phyloP scores from a whole-genome alignment of 345 rosid species.

The Cochlearia excelsa region DNA sequence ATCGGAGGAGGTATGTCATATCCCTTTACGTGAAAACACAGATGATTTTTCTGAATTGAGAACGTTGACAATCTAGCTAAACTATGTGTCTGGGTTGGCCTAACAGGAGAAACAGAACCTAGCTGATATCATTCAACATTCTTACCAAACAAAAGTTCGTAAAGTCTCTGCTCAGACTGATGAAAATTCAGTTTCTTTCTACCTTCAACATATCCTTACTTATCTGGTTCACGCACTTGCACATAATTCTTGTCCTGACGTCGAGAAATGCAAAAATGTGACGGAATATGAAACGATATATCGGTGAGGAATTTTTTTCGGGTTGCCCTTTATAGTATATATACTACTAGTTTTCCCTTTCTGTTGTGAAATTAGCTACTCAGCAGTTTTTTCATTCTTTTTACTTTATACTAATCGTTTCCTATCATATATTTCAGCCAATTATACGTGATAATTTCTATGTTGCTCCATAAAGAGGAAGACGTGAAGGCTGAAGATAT shows the following conservation, averaged over 20 bases:
- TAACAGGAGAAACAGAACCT: conserved; percentile 86
- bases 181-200: conserved; percentile 44
- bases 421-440: conserved; percentile 50
- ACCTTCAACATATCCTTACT: conserved; percentile 70
- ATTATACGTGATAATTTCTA: conserved; percentile 57
- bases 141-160: conserved; percentile 70
- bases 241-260: conserved; percentile 75
- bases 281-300: conserved; percentile 72
- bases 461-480: conserved; percentile 78
- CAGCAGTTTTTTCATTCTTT: background rate
- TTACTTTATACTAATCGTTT: conserved; percentile 9
- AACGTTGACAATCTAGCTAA: conserved; percentile 23
- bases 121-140: conserved; percentile 79
- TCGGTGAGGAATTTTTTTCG: conserved; percentile 42
- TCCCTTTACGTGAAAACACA: conserved; percentile 33
- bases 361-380: background rate
- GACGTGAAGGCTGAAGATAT: conserved; percentile 65
- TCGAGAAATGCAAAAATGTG: conserved; percentile 80
- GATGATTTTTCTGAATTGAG: conserved; percentile 24
- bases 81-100: conserved; percentile 18
- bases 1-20: conserved; percentile 65
- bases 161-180: conserved; percentile 64
- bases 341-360: conserved; percentile 11
- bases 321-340: background rate
- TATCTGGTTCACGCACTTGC: conserved; percentile 81